Evolutionary conservation across 2,329 filamentous ascomycete genomes (phyloP), one percentile per base, ranked within the genome.

Genomic region (Aspergillus oerlinghausenensis): DNA sequence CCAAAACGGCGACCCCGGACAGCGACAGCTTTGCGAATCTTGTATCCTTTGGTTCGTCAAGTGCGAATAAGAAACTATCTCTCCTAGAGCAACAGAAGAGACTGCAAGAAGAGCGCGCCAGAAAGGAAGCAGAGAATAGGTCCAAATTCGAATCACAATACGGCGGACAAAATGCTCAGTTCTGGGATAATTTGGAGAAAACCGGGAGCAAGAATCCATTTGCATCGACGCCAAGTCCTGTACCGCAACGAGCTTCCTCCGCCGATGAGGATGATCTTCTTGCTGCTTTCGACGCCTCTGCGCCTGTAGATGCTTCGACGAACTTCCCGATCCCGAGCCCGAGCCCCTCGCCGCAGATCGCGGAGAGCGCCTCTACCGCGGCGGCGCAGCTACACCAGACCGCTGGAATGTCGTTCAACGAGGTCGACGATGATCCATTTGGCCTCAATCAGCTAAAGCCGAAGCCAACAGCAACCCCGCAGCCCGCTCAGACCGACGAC

Each of bases 381-480:
- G 28, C 54, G 59, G 62, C 10, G 29, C 55, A 14, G 59, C 61
- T 26, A 55, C 61, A 55, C 25, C 62, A 29, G 49, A 57, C 19
- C 51, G 69, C 68, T 14, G 63, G 57, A 29, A 64, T 70, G 52
- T 66, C 67, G 42, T 72, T 86, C 59, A 76, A 72, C 11, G 79
- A 83, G 29, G 88, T 93, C 49, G 83, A 87, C 64, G 91, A 96
- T 68, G 91, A 96, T 68, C 90, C 92, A 1, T 97, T 97, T 70
- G 93, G 90, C 0, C 77, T 97, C 38, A 87, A 81, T 57, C 79
- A 88, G 61, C 71, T 91, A 66, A 83, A 84, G 61, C 75, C 68
- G n/a, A 76, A 74, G 52, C 72, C 80, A 2, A 79, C 82, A 52
- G 79, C 84, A 0, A 55, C 64, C 8, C 63, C 67, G 78, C 78